Evolutionary conservation across 2,329 filamentous ascomycete species (phyloP), one percentile per base, ranked within the genome.

Genomic region (Aspergillus sp.): DNA sequence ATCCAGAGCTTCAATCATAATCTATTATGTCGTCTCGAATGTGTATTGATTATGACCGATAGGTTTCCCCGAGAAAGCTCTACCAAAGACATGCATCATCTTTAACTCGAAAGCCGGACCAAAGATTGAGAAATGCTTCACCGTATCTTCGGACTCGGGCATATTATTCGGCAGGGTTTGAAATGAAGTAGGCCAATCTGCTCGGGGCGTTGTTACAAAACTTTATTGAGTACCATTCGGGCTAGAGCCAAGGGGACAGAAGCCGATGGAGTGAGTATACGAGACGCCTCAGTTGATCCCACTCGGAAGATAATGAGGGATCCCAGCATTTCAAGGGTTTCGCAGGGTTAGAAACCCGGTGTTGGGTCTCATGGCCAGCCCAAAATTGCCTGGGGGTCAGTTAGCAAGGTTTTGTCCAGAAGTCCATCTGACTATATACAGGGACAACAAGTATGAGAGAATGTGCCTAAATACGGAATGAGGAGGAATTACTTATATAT

Each of bases 161-260:
- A 66, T 52, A 32, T 52, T 65, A 8, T 66, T 70, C 48, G 47
- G 13, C 8, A 58, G 64, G 10, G 11, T 61, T 0, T 2, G 57
- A n/a, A 68, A 60, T 0, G 11, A 72, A 72, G 55, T 48, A 66
- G 44, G 68, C 69, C 32, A 62, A 62, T 25, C 58, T 70, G 15
- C 57, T 71, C 11, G 61, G 27, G 3, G 47, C 64, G 2, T 53
- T 73, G 3, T 54, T 73, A 67, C 63, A 52, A 54, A 8, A 2
- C 19, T 70, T 39, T 11, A 38, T 11, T 68, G 50, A 61, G 17
- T 39, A 6, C 13, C 51, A 42, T 54, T 19, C 19, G 32, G 11
- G 32, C 32, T 53, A 19, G 49, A n/a, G 50, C 30, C 17, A 39
- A n/a, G n/a, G 8, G 5, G 32, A 39, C 36, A 19, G 32, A 23